These are phyloP conservation scores for Babesia microti DNA, from an alignment of 169 alveolate species.

Conservation along the genomic window DNA sequence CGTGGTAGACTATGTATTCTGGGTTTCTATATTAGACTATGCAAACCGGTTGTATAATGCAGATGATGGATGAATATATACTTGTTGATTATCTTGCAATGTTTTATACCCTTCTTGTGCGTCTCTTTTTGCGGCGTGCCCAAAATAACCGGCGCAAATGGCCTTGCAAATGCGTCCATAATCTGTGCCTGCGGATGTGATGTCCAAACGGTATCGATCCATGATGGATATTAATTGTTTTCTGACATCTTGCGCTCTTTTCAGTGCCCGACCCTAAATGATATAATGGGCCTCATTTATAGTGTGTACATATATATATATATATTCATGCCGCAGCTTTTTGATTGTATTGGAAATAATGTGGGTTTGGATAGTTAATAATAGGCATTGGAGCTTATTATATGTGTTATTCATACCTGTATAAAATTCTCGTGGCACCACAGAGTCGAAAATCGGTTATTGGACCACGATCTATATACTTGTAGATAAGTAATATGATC, in stretches of 20 bases:
- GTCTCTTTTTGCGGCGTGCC: slow-evolving; percentile 91
- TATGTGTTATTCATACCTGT: slow-evolving; percentile 57
- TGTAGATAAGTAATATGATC: slow-evolving; percentile 92
- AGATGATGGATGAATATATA: slow-evolving; percentile 95
- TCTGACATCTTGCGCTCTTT: slow-evolving; percentile 92
- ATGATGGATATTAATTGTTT: slow-evolving; percentile 87
- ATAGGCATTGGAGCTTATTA: neutral
- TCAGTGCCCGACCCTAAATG: slow-evolving; percentile 75
- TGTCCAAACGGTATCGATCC: slow-evolving; percentile 86
- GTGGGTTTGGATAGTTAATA: no score
- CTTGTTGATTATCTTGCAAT: slow-evolving; percentile 88
- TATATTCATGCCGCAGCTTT: neutral
- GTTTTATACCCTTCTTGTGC: slow-evolving; percentile 95
- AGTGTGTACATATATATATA: neutral
- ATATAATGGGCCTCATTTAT: slow-evolving; percentile 1
- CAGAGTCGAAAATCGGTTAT: slow-evolving; percentile 77
- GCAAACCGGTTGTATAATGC: slow-evolving; percentile 78
- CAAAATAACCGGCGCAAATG: slow-evolving; percentile 95
- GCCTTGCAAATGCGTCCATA: slow-evolving; percentile 84
- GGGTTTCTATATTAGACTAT: slow-evolving; percentile 67
- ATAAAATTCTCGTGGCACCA: slow-evolving; percentile 97
- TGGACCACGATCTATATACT: slow-evolving; percentile 89
- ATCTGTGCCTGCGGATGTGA: slow-evolving; percentile 75
- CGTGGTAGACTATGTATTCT: slow-evolving; percentile 97
- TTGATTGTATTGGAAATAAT: neutral